Conservation (phyloP, 2,329 filamentous ascomycete species). For the Lasiodiplodia hormozganensis region DNA sequence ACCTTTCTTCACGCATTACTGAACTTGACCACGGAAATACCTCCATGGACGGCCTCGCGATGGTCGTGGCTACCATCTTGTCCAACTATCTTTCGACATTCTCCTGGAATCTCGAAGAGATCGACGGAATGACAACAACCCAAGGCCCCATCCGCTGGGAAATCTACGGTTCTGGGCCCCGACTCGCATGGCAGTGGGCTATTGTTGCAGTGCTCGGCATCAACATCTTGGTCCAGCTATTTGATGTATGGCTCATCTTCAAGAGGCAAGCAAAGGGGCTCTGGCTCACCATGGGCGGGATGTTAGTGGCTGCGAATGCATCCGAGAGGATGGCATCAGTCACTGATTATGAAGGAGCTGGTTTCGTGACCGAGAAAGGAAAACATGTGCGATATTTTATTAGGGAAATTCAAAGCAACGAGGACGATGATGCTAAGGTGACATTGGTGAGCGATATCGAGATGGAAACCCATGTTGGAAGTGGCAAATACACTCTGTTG, state of each 20-base stretch:
- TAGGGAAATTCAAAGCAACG: neutral
- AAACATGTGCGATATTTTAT: neutral
- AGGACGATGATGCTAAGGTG: too few relatives aligned
- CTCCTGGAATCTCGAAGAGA: neutral
- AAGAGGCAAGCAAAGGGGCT: neutral
- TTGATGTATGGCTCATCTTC: neutral
- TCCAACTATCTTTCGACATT: neutral
- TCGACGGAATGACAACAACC: neutral
- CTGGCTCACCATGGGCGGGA: conserved; percentile 3
- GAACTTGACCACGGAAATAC: neutral
- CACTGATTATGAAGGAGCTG: neutral
- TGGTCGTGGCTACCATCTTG: neutral
- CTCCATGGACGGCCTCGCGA: neutral
- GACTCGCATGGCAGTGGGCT: neutral
- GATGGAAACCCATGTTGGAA: too few relatives aligned
- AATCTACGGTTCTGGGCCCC: neutral
- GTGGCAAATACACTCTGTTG: too few relatives aligned
- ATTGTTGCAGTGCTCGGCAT: neutral
- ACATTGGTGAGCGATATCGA: too few relatives aligned
- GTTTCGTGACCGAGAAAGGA: neutral
- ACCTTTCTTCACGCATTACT: neutral
- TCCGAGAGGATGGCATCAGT: neutral
- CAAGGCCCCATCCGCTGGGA: conserved; percentile 1
- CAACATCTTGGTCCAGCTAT: neutral
- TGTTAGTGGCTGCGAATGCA: neutral